phyloP scores from a whole-genome alignment of 352 stramenopile genomes.

The Phytophthora colocasiae region DNA sequence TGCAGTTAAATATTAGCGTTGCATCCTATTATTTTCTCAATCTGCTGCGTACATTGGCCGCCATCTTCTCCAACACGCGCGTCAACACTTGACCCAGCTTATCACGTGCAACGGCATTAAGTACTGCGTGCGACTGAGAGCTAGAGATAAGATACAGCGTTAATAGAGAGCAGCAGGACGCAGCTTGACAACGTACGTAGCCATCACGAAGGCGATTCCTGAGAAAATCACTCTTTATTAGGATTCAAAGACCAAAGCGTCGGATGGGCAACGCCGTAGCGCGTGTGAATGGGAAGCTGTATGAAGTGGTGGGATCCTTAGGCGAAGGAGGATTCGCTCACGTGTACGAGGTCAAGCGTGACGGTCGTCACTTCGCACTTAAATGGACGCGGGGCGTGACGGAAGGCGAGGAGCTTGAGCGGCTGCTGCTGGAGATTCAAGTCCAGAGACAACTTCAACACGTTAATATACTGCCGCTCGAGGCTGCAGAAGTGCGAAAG shows the following conservation, averaged over 20 bases:
- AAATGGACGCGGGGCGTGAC: conserved; percentile 70
- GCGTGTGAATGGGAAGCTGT: conserved; percentile 66
- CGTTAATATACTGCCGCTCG: conserved; percentile 57
- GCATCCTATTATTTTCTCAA: background rate
- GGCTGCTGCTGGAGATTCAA: conserved; percentile 74
- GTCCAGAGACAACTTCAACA: conserved; percentile 70
- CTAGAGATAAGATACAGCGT: conserved; percentile 12
- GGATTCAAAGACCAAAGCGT: background rate
- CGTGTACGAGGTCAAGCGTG: conserved; percentile 64
- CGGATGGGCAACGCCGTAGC: conserved; percentile 69
- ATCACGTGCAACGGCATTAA: conserved; percentile 59
- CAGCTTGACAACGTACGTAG: conserved; percentile 1
- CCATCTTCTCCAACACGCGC: conserved; percentile 66
- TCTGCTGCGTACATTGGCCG: conserved; percentile 37
- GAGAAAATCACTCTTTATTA: no score
- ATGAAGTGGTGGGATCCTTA: conserved; percentile 57
- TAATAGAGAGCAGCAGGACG: background rate
- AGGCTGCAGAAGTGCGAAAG: conserved; percentile 57
- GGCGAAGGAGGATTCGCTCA: conserved; percentile 77
- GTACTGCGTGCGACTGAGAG: conserved; percentile 15
- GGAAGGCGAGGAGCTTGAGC: conserved; percentile 63
- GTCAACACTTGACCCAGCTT: conserved; percentile 59
- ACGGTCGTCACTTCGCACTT: conserved; percentile 51
- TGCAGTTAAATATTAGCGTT: conserved; percentile 10
- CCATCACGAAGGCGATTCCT: conserved; percentile 1